Conservation (phyloP, 1,284 basidiomycete genomes). For the Pseudozyma pruni region DNA sequence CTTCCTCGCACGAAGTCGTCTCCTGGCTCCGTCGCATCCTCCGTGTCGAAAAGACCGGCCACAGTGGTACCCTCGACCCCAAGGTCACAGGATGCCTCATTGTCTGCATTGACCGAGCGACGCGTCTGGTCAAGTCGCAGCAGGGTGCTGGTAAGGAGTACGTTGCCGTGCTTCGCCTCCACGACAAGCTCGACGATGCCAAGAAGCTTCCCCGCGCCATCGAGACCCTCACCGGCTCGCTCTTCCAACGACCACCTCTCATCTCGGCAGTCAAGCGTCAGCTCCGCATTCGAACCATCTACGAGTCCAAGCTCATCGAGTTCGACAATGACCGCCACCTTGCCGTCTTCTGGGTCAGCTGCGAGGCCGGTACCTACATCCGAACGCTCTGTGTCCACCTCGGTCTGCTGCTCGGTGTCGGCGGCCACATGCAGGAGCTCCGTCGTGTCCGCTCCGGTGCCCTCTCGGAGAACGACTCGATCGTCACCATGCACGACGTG, state of each 20-base stretch:
- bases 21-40: conserved; percentile 97
- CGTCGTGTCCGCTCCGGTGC: conserved; percentile 94
- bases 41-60: conserved; percentile 96
- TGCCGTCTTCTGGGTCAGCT: conserved; percentile 97
- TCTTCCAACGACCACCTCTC: conserved; percentile 98
- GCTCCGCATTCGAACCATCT: conserved; percentile 95
- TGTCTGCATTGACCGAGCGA: conserved; percentile 99
- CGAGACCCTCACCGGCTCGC: conserved; percentile 95
- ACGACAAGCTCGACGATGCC: conserved; percentile 82
- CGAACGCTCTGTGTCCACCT: conserved; percentile 98
- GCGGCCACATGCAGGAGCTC: conserved; percentile 99
- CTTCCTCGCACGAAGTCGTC: conserved; percentile 99
- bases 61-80: conserved; percentile 96
- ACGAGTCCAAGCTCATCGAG: conserved; percentile 94
- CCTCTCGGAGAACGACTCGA: conserved; percentile 95
- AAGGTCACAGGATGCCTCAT: conserved; percentile 99
- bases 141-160: conserved; percentile 99
- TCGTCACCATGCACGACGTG: conserved; percentile 99
- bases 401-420: conserved; percentile 92
- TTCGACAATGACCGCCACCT: conserved; percentile 98
- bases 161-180: conserved; percentile 92
- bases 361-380: conserved; percentile 98
- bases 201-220: conserved; percentile 89
- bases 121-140: conserved; percentile 97
- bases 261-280: conserved; percentile 99